These are phyloP conservation scores for Hysterangium stoloniferum DNA, from an alignment of 768 basidiomycete species.

Conservation along the genomic window DNA sequence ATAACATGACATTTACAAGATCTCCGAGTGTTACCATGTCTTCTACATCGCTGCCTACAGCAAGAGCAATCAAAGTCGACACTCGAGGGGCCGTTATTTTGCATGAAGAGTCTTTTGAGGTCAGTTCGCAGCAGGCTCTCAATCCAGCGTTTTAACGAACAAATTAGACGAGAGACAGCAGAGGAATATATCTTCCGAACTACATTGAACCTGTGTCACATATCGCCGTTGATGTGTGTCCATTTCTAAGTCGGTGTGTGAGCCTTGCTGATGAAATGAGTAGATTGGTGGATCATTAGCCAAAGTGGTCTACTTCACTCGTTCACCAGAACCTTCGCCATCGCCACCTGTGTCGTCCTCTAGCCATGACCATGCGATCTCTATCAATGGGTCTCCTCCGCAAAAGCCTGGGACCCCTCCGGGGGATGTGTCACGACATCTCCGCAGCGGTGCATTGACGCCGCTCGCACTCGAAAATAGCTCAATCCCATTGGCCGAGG, in stretches of 20 bases:
- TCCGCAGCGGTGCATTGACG: constrained; percentile 65
- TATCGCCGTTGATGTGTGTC: constrained; percentile 91
- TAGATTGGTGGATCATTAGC: constrained; percentile 96
- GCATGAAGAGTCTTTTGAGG: constrained; percentile 91
- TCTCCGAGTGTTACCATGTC: constrained; percentile 25
- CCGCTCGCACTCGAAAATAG: constrained; percentile 64
- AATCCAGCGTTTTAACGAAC: constrained; percentile 12
- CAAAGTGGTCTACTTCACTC: constrained; percentile 97
- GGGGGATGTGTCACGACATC: constrained; percentile 14
- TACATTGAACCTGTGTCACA: constrained; percentile 97
- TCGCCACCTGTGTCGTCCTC: constrained; percentile 66
- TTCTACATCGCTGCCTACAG: constrained; percentile 64
- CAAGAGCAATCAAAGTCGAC: constrained; percentile 88
- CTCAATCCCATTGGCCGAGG: constrained; percentile 28
- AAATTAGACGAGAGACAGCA: constrained; percentile 77
- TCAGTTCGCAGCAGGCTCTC: constrained; percentile 29
- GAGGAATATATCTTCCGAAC: constrained; percentile 96
- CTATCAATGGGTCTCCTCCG: constrained; percentile 22
- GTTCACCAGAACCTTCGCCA: constrained; percentile 78
- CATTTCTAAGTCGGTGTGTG: not conserved
- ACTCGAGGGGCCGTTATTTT: constrained; percentile 91
- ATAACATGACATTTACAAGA: not conserved
- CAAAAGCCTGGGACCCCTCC: constrained; percentile 31
- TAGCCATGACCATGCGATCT: constrained; percentile 40
- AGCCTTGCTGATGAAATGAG: not conserved